Evolutionary conservation across 257 asterid species (phyloP), one percentile per base, ranked within the genome.

Genomic region (Nicotiana noctiflora): DNA sequence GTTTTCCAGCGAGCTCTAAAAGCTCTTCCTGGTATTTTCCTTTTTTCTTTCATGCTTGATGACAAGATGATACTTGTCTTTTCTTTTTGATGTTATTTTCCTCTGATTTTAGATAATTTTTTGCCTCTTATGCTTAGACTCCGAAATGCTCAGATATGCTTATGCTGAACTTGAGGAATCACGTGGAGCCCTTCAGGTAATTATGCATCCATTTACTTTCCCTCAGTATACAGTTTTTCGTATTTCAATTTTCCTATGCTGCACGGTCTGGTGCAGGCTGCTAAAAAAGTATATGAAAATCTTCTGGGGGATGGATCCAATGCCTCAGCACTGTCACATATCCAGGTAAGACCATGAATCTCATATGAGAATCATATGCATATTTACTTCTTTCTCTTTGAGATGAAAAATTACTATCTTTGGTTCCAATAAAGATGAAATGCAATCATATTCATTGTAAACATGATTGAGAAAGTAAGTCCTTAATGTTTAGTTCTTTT

Each of bases 121-220:
- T 82, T 66, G 46, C 80, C 77, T 79, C 79, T 84, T 83, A 53
- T 88, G 84, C 61, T 81, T 87, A 96, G 99, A 91, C 75, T 92
- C 99, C 15, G 98, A 90, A 61, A 91, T 94, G 97, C 92, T 96
- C 31, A 94, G 89, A 88, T 96, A 96, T 86, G 98, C 98, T 51
- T 93, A 92, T 85, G 98, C 98, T 57, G 99, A 96, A 88, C 91
- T 96, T 82, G 99, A 96, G 84, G 99, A 96, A 84, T 92, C 98
- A 75, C 91, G 90, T 82, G 99, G 99, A 84, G 89, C 97, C 49
- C 81, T 87, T 85, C 97, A 92, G 97, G 99, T 92, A 44, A 70
- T 8, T 49, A 49, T 79, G 49, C 61, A 49, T 46, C 77, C 37
- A 18, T 64, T 64, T 79, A 12, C 52, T 62, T 63, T 6, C 82